A percentile compares a stretch with the other conserved stretches of the same genome.
These are phyloP conservation scores for Penicillium sp. DNA, from an alignment of 2,329 filamentous ascomycete genomes.

Conservation along the genomic window DNA sequence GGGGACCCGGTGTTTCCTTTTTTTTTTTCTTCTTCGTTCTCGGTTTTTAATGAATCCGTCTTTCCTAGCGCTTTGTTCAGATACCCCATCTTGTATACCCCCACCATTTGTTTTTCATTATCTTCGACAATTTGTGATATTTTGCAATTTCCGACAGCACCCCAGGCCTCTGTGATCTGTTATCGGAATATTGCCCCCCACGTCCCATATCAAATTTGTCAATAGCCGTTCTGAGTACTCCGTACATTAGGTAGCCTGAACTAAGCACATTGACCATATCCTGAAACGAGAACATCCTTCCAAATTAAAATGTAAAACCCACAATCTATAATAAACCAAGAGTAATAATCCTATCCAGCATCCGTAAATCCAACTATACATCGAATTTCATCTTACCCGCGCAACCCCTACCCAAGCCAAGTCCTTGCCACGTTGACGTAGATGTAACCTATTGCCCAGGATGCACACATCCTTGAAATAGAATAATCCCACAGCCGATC, in stretches of 20 bases:
- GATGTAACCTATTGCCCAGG: not conserved
- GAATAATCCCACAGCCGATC: conserved; percentile 4
- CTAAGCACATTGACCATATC: conserved; percentile 2
- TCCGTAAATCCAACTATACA: not conserved
- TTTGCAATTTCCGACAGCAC: not conserved
- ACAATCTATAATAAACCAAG: not conserved
- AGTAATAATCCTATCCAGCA: not conserved
- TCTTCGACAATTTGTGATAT: not conserved
- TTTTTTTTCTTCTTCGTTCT: conserved; percentile 8
- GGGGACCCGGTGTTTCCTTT: conserved; percentile 17
- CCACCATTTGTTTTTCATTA: conserved; percentile 8
- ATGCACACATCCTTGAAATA: not conserved
- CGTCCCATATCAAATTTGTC: conserved; percentile 7
- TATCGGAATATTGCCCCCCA: conserved; percentile 4
- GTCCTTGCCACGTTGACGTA: conserved; percentile 9
- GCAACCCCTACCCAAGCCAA: not conserved
- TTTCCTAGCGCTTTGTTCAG: conserved; percentile 20
- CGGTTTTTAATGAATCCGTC: conserved; percentile 15
- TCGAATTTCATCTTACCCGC: not conserved
- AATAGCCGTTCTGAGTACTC: conserved; percentile 7
- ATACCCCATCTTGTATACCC: conserved; percentile 21
- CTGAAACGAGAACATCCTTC: not conserved
- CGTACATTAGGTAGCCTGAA: conserved; percentile 9
- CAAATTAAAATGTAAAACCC: not conserved
- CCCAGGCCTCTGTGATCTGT: not conserved